These are phyloP conservation scores for Theobroma grandiflorum DNA, from an alignment of 441 rosid genomes.

Conservation along the genomic window DNA sequence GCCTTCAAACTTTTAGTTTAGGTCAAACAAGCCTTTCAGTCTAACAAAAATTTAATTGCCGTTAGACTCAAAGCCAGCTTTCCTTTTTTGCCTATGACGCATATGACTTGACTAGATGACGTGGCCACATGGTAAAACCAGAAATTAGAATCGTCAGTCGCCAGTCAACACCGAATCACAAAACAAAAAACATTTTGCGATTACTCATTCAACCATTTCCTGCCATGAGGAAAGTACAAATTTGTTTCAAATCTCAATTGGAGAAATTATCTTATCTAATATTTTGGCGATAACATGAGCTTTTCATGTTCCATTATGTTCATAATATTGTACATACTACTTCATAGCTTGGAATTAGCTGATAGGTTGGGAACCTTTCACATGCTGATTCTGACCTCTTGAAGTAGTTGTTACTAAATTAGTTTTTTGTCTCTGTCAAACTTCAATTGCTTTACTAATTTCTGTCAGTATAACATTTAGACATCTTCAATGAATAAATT, in stretches of 20 bases:
- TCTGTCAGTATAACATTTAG: background rate
- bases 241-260: background rate
- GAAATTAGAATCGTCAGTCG: too few relatives aligned
- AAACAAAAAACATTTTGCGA: too few relatives aligned
- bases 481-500: background rate
- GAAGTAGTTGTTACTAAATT: background rate
- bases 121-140: too few relatives aligned
- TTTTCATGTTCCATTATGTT: slow-evolving; percentile 7
- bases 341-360: background rate
- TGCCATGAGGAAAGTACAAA: background rate
- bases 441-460: background rate
- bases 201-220: background rate
- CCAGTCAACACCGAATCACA: too few relatives aligned
- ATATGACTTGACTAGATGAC: too few relatives aligned
- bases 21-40: too few relatives aligned
- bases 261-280: slow-evolving; percentile 4
- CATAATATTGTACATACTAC: background rate
- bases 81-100: too few relatives aligned
- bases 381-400: background rate
- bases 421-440: background rate
- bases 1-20: too few relatives aligned
- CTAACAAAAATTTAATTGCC: too few relatives aligned
- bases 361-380: background rate
- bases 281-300: background rate
- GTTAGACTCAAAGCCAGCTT: too few relatives aligned